phyloP scores from a whole-genome alignment of 805 yeast species.

The Pichia thaimueangensis region DNA sequence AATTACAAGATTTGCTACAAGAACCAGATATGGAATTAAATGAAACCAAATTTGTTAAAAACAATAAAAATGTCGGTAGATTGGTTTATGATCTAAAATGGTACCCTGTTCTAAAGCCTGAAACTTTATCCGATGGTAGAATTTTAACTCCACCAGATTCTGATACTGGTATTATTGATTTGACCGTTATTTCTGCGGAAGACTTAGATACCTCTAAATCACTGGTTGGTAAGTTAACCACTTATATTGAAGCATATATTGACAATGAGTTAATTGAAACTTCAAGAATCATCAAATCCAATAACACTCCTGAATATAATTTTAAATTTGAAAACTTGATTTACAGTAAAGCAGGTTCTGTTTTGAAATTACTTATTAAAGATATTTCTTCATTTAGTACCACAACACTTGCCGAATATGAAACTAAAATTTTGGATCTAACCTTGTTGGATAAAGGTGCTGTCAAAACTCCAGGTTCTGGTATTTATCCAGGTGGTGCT shows the following conservation, averaged over 20 bases:
- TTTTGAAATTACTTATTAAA: slow-evolving; percentile 49
- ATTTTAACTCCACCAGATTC: slow-evolving; percentile 46
- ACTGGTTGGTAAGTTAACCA: slow-evolving; percentile 47
- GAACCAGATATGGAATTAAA: slow-evolving; percentile 38
- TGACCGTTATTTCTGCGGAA: slow-evolving; percentile 54
- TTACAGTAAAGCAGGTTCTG: slow-evolving; percentile 52
- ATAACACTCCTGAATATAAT: slow-evolving; percentile 71
- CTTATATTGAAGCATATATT: slow-evolving; percentile 61
- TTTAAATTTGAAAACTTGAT: slow-evolving; percentile 56
- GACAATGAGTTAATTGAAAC: slow-evolving; percentile 49
- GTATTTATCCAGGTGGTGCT: too few species aligned
- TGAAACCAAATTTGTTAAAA: slow-evolving; percentile 38
- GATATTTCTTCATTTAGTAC: slow-evolving; percentile 51
- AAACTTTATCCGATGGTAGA: slow-evolving; percentile 42
- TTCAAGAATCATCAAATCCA: slow-evolving; percentile 56
- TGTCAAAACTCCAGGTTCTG: slow-evolving; percentile 34
- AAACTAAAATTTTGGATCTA: slow-evolving; percentile 44
- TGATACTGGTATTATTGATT: slow-evolving; percentile 70
- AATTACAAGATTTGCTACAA: slow-evolving; percentile 55
- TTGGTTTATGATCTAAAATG: slow-evolving; percentile 51
- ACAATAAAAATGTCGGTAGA: slow-evolving; percentile 53
- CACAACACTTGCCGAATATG: slow-evolving; percentile 46
- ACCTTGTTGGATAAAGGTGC: slow-evolving; percentile 33
- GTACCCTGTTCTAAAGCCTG: slow-evolving; percentile 38
- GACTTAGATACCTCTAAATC: slow-evolving; percentile 49